Percentiles rank a stretch among this genome's conserved stretches.
phyloP scores from a whole-genome alignment of 208 protist genomes.

The Herpetomonas tarakana region DNA sequence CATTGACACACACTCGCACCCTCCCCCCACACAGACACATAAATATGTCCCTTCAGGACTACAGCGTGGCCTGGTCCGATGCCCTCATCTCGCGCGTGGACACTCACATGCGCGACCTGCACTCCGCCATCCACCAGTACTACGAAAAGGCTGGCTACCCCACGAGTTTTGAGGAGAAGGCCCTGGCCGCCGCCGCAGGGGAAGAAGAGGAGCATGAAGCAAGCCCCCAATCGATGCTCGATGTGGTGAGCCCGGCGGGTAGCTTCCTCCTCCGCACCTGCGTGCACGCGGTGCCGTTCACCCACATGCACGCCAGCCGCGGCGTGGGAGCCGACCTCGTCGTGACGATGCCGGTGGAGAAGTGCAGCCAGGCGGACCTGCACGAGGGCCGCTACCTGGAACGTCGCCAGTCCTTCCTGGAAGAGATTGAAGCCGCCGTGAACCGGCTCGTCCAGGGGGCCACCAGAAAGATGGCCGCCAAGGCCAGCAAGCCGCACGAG shows the following conservation, averaged over 20 bases:
- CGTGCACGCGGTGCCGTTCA: constrained; percentile 59
- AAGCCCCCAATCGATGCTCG: constrained; percentile 9
- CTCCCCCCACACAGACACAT: not conserved
- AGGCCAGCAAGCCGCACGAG: not conserved
- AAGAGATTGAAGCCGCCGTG: constrained; percentile 56
- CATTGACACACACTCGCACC: not conserved
- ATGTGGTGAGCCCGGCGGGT: constrained; percentile 53
- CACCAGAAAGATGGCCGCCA: constrained; percentile 3
- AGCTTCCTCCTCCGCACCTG: constrained; percentile 81
- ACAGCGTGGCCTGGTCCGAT: constrained; percentile 77
- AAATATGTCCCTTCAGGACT: constrained; percentile 64
- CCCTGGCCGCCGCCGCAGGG: constrained; percentile 6
- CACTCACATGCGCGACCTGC: constrained; percentile 65
- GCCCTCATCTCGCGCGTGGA: constrained; percentile 64
- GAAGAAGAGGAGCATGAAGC: constrained; percentile 10
- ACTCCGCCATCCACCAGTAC: constrained; percentile 55
- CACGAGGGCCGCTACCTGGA: constrained; percentile 70
- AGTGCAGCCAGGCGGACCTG: constrained; percentile 63
- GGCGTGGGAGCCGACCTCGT: constrained; percentile 75
- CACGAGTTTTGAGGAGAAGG: constrained; percentile 16
- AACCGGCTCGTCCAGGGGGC: constrained; percentile 15
- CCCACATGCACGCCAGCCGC: constrained; percentile 38
- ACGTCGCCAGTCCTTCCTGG: constrained; percentile 58
- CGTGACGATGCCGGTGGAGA: constrained; percentile 47
- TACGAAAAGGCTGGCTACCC: constrained; percentile 55